Base-by-base conservation (phyloP, 768 basidiomycete genomes). In the Trametes punicea region DNA sequence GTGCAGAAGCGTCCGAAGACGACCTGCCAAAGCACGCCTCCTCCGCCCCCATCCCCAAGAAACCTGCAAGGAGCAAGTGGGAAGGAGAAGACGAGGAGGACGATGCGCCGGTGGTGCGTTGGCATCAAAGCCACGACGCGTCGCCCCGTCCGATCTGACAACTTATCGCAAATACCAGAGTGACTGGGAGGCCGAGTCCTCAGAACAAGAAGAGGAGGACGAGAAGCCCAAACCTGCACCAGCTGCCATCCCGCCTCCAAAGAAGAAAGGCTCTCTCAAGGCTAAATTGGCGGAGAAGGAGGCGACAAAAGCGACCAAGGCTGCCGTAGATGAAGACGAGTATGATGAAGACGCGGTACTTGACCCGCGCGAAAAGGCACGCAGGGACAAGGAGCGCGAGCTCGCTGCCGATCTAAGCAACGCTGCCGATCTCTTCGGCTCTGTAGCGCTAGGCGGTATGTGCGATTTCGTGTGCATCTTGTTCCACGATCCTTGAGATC, bases 251-350 rank as follows among this genome's bases (percentile, higher is more conserved):
- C 84, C 85, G 16, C 85, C 90, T 3, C 83, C 87, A 2, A 92
- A 90, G 77, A 96, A 97, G 75, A 97, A 94, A 74, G 93, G 91
- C 50, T 90, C 88, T 1, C 71, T 98, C 62, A 97, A 97, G 71
- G 83, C 84, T 18, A 96, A 95, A 70, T 74, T 98, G 2, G 93
- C 93, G 0, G 93, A 95, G 71, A 97, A 93, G 72, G 94, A 93
- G 65, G 88, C 85, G 0, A 77, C 77, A 56, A 90, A 86, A 58
- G 84, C 84, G 2, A 76, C 79, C 1, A 72, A 69, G 49, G 73
- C 69, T 21, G 76, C 74, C 6, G 72, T 74, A 6, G 77, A 69
- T 11, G 73, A 75, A 6, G 70, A 71, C 44, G 81, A 82, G n/a
- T 86, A 87, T 30, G 89, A 88, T 61, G 81, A 78, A 48, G 88